phyloP scores from a whole-genome alignment of 352 stramenopile species.

The Blastocystis sp. region DNA sequence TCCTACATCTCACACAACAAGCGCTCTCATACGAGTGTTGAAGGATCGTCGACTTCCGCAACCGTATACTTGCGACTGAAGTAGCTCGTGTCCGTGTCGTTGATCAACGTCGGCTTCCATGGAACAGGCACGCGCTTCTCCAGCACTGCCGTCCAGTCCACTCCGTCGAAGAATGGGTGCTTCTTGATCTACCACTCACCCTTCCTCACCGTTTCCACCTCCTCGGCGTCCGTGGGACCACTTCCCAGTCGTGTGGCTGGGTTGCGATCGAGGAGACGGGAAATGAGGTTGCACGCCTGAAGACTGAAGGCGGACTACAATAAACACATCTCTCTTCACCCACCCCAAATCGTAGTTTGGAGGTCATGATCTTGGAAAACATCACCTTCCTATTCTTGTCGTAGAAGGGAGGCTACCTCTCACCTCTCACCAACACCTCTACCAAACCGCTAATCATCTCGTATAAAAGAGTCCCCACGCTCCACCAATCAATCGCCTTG shows the following conservation, averaged over 20 bases:
- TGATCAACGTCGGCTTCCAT: slow-evolving; percentile 67
- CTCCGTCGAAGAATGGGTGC: slow-evolving; percentile 73
- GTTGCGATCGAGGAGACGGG: slow-evolving; percentile 8
- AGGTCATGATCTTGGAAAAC: slow-evolving; percentile 77
- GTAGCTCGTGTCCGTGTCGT: slow-evolving; percentile 76
- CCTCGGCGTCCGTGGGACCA: slow-evolving; percentile 8
- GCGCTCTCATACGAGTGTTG: neutral
- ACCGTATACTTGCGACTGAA: slow-evolving; percentile 82
- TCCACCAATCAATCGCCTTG: slow-evolving; percentile 75
- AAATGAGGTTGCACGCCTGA: slow-evolving; percentile 3
- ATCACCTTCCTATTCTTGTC: slow-evolving; percentile 84
- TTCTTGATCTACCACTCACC: slow-evolving; percentile 66
- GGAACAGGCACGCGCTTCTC: slow-evolving; percentile 74
- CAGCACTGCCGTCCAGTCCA: slow-evolving; percentile 73
- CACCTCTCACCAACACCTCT: slow-evolving; percentile 59
- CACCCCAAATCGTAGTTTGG: slow-evolving; percentile 28
- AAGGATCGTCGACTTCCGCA: slow-evolving; percentile 35
- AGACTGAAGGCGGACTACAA: neutral
- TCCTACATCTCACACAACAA: neutral
- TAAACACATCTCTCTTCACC: neutral
- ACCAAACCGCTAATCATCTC: slow-evolving; percentile 80
- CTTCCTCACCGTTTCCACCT: neutral
- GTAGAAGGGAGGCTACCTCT: slow-evolving; percentile 77
- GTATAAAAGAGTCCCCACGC: slow-evolving; percentile 77
- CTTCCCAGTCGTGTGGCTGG: slow-evolving; percentile 7